Evolutionary conservation across 148 eudicot species (phyloP), one percentile per base, ranked within the genome.

Genomic region (Hydrangea macrophylla): DNA sequence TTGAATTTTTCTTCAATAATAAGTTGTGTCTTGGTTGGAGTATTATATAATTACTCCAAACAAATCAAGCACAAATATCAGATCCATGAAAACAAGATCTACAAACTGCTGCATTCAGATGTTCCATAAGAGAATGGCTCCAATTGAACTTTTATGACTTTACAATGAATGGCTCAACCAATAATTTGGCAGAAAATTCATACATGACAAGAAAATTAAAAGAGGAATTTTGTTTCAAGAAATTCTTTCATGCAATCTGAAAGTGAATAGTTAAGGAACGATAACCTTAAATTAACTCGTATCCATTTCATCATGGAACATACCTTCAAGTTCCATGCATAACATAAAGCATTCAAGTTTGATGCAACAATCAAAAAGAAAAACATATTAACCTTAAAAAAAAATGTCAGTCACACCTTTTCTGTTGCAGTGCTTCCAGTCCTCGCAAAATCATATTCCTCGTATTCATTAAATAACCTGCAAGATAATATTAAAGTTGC

Each of bases 391-490:
- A 8, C n/a, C n/a, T n/a, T n/a, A 24, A 17, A 53, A 0, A 57
- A 58, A 28, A 51, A 33, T 20, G 42, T 54, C 57, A 27, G 40
- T 55, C 70, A 63, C 55, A 93, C 98, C 90, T 69, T 76, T 74
- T 93, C 92, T 51, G 88, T 61, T n/a, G 85, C 88, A 30, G 58
- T 40, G 60, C 72, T 86, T 50, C 98, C 98, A 36, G 96, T 93
- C 74, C 98, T 86, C 18, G 98, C 95, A 82, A 86, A 93, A 73
- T 90, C 98, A 76, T 79, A 80, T 58, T 83, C 92, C 65, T 90
- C 95, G 56, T 83, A 88, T 58, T 85, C 85, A 9, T 70, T 76
- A 78, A 94, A 90, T 58, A 85, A 32, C 73, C 98, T 94, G 85
- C 75, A 68, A 69, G n/a, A 1, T 2, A n/a, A 65, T 48, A 9